A percentile compares a stretch with the other conserved stretches of the same genome.
These are phyloP conservation scores for Brassica rapa DNA, from an alignment of 345 rosid genomes.

Conservation along the genomic window DNA sequence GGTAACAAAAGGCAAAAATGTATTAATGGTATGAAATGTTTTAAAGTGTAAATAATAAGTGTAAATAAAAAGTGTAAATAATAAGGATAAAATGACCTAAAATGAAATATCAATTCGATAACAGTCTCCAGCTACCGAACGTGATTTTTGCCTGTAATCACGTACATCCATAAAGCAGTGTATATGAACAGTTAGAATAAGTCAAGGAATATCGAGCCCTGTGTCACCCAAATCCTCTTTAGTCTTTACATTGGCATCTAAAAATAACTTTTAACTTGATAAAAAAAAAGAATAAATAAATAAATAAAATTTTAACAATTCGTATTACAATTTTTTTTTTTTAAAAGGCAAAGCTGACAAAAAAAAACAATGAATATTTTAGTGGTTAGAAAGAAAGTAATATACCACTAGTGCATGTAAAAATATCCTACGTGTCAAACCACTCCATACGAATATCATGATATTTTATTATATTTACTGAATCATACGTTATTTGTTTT, in stretches of 20 bases:
- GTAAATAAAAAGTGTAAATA: too few relatives aligned
- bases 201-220: slow-evolving; percentile 33
- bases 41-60: too few relatives aligned
- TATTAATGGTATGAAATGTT: too few relatives aligned
- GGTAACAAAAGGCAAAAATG: too few relatives aligned
- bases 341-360: too few relatives aligned
- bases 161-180: slow-evolving; percentile 43
- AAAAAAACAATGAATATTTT: neutral
- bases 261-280: slow-evolving; percentile 16
- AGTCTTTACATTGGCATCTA: slow-evolving; percentile 20
- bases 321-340: too few relatives aligned
- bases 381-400: neutral
- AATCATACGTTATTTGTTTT: neutral
- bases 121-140: slow-evolving; percentile 32
- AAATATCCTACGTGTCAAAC: slow-evolving; percentile 34
- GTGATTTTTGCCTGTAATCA: slow-evolving; percentile 41
- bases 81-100: too few relatives aligned
- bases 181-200: slow-evolving; percentile 32
- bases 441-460: slow-evolving; percentile 21
- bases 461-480: slow-evolving; percentile 31
- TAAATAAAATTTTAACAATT: too few relatives aligned
- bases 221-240: slow-evolving; percentile 27
- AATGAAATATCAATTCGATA: neutral
- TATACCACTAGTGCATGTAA: slow-evolving; percentile 24
- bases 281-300: too few relatives aligned